Evolutionary conservation across 108 stramenopile genomes (phyloP).

Genomic region (Fragilaria crotonensis): DNA sequence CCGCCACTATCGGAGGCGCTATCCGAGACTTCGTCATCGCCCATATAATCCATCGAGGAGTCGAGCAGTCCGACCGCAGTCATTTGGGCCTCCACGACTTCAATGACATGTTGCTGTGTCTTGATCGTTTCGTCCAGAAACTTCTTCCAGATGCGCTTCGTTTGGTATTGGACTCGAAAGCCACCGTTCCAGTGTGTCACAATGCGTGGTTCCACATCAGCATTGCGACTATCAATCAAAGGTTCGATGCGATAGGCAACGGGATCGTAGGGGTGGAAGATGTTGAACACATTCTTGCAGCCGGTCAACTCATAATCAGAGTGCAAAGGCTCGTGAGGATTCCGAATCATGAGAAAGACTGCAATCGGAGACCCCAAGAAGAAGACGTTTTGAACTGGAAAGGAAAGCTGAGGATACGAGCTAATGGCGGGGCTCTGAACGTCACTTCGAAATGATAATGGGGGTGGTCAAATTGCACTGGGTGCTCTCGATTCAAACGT

Average conservation of each 20-base stretch:
- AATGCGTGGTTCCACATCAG: constrained; percentile 49
- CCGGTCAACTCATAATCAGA: constrained; percentile 37
- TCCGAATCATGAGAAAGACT: constrained; percentile 68
- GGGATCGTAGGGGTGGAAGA: constrained; percentile 77
- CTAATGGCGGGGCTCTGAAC: no score
- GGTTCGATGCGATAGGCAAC: constrained; percentile 80
- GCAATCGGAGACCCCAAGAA: constrained; percentile 59
- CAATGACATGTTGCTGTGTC: constrained; percentile 43
- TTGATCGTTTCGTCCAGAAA: constrained; percentile 34
- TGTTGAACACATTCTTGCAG: constrained; percentile 59
- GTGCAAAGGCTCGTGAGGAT: constrained; percentile 35
- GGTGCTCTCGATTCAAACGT: neutral
- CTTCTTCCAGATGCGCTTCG: constrained; percentile 45
- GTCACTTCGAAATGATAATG: no score
- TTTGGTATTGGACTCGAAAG: constrained; percentile 77
- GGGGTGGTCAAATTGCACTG: neutral
- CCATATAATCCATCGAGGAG: constrained; percentile 11
- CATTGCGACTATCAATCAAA: constrained; percentile 35
- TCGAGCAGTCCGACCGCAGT: constrained; percentile 44
- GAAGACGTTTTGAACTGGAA: constrained; percentile 45
- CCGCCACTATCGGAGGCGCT: neutral
- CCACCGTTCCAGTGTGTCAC: constrained; percentile 82
- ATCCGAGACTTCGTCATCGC: constrained; percentile 10
- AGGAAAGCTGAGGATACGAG: constrained; percentile 51
- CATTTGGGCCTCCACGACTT: constrained; percentile 39